Base-by-base conservation (phyloP, 2,329 filamentous ascomycete genomes). In the Pseudodiploospora longispora region DNA sequence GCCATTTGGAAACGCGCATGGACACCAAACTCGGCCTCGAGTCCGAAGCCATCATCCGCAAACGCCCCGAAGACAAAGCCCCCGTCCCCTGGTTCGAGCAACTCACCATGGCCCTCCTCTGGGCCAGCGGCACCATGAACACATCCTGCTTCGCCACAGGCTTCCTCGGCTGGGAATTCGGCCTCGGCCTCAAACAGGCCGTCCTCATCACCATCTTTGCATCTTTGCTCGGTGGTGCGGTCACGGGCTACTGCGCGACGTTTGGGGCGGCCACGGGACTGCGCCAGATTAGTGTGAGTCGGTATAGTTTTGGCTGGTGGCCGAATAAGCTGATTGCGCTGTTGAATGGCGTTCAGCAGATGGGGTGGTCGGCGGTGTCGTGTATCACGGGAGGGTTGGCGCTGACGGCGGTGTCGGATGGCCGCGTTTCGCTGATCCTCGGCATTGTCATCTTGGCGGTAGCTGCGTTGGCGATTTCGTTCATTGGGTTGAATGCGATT, bases 361-460 rank as follows among this genome's bases (percentile, higher is more conserved):
- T 72, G 28, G 74, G 74, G 8, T 78, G 75, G 62, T 68, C 67
- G 61, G 75, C 35, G 66, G 53, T 78, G 8, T 68, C 68, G 28
- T 69, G 66, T 47, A 72, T 78, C 47, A 71, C 74, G 3, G 73
- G 72, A 27, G 75, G 74, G 0, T 60, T 70, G 38, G 68, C 68
- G 1, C 59, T 75, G 27, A 64, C 67, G 3, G 70, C 71, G n/a
- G 67, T 72, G 36, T 66, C 65, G 2, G 57, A 65, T 36, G 67
- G 68, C 27, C 56, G 52, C n/a, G 56, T 78, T 33, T 70, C 66
- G 38, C 63, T 71, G 1, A 64, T 69, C 10, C 66, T 75, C n/a
- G 73, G 74, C 10, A 75, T 80, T 42, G 64, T 76, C 45, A 67
- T 79, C 35, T 66, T 74, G 19, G 67, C 67, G 6, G 55, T 77